Conservation (phyloP, 2,329 filamentous ascomycete genomes). For the Purpureocillium takamizusanense region DNA sequence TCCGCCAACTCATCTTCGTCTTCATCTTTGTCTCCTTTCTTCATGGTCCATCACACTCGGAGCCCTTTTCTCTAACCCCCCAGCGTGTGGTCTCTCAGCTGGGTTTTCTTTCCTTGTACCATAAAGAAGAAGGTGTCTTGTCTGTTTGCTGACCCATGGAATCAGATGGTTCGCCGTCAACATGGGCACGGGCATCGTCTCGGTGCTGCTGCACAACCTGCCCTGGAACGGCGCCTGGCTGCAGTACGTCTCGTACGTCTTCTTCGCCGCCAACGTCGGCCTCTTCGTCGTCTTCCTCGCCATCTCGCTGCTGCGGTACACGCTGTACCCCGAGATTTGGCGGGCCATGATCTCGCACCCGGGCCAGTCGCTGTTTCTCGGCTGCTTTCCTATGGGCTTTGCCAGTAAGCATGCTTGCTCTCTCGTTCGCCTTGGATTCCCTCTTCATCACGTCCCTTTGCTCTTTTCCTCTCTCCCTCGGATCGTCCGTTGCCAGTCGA, state of each 20-base stretch:
- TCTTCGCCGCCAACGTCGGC: constrained; percentile 51
- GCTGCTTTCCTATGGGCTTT: constrained; percentile 60
- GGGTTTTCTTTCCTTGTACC: too few relatives aligned
- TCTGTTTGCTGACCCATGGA: background rate
- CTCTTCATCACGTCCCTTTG: too few relatives aligned
- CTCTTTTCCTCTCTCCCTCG: too few relatives aligned
- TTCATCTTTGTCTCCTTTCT: too few relatives aligned
- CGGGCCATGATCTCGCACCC: constrained; percentile 56
- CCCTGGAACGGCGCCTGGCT: constrained; percentile 52
- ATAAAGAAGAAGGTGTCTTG: background rate
- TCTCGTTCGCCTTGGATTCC: too few relatives aligned
- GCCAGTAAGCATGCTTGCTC: constrained; percentile 40
- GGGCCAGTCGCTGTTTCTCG: constrained; percentile 59
- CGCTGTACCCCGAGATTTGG: constrained; percentile 58
- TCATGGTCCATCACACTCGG: too few relatives aligned
- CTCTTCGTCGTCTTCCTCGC: constrained; percentile 46
- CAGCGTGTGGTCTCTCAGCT: too few relatives aligned
- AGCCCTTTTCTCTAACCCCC: too few relatives aligned
- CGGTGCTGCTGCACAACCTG: constrained; percentile 51
- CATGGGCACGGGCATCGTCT: constrained; percentile 62
- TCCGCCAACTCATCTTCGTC: too few relatives aligned
- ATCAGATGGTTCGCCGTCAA: constrained; percentile 48
- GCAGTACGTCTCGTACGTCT: constrained; percentile 47
- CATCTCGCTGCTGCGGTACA: constrained; percentile 51
- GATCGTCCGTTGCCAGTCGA: too few relatives aligned